Evolutionary conservation across 257 asterid species (phyloP), one percentile per base, ranked within the genome.

Genomic region (Plectranthus barbatus): DNA sequence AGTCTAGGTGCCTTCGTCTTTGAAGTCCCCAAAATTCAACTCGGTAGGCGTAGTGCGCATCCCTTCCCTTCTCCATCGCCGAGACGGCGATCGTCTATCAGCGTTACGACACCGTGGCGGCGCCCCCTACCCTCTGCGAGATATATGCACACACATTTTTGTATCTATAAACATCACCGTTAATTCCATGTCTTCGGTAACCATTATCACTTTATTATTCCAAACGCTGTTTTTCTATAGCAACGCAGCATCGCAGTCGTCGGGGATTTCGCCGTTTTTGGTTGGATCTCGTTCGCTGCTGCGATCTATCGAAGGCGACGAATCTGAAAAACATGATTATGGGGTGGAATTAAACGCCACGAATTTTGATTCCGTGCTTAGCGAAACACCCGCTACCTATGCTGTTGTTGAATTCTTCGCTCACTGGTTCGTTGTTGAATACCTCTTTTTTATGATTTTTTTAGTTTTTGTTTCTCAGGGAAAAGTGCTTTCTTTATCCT

Each of bases 381-480:
- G 77, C 53, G 95, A 85, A 17, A 81, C 96, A 15, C 86, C 91
- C 29, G 84, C 88, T 14, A 75, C 90, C 66, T 80, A 64, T 64
- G 93, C 95, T 48, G 57, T 91, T 69, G 95, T 91, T 49, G 95
- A 91, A 72, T 91, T 91, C 81, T 91, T 79, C 67, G 97, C 97
- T 31, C 81, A 84, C 70, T 91, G 97, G 97, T 91, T 56, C 74
- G 86, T 67, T 47, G 10, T 15, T 58, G 18, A 36, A 11, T 21
- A 45, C 2, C 14, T 18, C 31, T 26, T 26, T 33, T 26, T 26
- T 36, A 6, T 19, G 2, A n/a, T n/a, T n/a, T 60, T 29, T 40
- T 36, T 10, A 4, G 17, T 20, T 19, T 41, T 49, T 12, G 13
- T 12, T 21, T 55, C 15, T 33, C 34, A 3, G 20, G 7, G 51